These are phyloP conservation scores for Penicillium argentinense DNA, from an alignment of 495 filamentous ascomycete genomes.

Conservation along the genomic window DNA sequence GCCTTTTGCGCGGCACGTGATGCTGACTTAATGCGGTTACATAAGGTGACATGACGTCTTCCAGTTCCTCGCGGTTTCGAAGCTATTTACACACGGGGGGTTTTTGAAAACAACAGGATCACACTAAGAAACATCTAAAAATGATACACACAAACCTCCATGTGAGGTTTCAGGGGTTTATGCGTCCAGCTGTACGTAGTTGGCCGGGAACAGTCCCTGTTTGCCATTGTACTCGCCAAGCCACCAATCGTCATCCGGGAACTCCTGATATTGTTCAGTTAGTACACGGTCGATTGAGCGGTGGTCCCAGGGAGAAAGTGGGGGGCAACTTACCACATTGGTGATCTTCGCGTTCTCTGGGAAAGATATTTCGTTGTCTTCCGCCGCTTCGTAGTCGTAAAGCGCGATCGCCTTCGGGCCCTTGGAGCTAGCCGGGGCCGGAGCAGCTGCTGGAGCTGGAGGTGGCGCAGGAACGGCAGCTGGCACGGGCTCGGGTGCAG, in stretches of 20 bases:
- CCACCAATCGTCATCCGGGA: constrained; percentile 99
- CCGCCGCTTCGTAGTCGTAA: constrained; percentile 96
- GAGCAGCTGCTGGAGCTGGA: constrained; percentile 13
- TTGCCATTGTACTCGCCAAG: constrained; percentile 78
- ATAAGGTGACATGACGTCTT: constrained; percentile 12
- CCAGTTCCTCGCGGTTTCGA: neutral
- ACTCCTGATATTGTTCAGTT: constrained; percentile 59
- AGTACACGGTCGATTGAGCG: constrained; percentile 1
- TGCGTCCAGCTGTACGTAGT: constrained; percentile 68
- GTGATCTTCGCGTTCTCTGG: constrained; percentile 80
- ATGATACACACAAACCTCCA: too few species aligned
- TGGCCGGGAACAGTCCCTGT: constrained; percentile 87
- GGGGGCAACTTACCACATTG: constrained; percentile 52
- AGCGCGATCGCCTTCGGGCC: constrained; percentile 75
- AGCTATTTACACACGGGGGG: constrained; percentile 11
- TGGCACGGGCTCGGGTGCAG: constrained; percentile 10
- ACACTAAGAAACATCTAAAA: too few species aligned
- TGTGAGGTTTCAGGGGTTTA: too few species aligned
- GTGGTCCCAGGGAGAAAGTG: neutral
- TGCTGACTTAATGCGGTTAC: constrained; percentile 14
- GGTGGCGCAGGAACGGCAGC: neutral
- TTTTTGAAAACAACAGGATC: too few species aligned
- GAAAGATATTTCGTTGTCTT: constrained; percentile 96
- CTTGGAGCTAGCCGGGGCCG: constrained; percentile 25
- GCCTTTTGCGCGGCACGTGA: constrained; percentile 24